Evolutionary conservation across 2,329 filamentous ascomycete species (phyloP).

Genomic region (Colletotrichum chrysophilum): DNA sequence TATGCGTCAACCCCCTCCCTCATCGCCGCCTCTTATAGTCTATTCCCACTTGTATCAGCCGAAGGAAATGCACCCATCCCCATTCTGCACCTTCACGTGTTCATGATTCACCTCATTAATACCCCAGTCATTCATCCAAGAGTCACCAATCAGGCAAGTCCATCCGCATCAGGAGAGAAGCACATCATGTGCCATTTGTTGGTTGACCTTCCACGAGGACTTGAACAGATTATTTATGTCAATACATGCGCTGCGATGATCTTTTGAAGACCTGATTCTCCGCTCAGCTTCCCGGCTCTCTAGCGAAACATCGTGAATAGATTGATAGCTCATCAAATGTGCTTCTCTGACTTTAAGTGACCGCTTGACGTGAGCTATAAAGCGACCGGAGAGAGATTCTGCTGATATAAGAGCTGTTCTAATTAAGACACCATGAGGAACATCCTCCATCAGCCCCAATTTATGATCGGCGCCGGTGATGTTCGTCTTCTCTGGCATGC

Average conservation of each 20-base stretch:
- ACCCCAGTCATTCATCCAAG: background rate
- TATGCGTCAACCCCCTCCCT: background rate
- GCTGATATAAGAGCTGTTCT: background rate
- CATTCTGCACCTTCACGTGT: rapidly evolving
- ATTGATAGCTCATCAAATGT: background rate
- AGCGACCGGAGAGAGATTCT: background rate
- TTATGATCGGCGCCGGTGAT: background rate
- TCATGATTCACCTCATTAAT: rapidly evolving
- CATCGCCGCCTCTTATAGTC: rapidly evolving
- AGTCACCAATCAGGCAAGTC: background rate
- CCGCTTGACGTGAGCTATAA: background rate
- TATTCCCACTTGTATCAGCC: rapidly evolving
- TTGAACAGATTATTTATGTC: background rate
- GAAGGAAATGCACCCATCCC: background rate
- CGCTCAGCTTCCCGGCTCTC: rapidly evolving
- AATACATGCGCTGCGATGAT: rapidly evolving
- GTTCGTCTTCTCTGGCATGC: background rate
- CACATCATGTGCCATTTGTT: too few species aligned
- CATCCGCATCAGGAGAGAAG: too few species aligned
- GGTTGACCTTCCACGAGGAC: background rate
- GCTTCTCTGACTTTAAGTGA: rapidly evolving
- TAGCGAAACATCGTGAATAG: too few species aligned
- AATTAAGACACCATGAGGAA: rapidly evolving
- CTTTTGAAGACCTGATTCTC: background rate
- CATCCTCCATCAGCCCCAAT: rapidly evolving